Evolutionary conservation across 2,329 filamentous ascomycete genomes (phyloP), one percentile per base, ranked within the genome.

Genomic region (Neofusicoccum cordaticola): DNA sequence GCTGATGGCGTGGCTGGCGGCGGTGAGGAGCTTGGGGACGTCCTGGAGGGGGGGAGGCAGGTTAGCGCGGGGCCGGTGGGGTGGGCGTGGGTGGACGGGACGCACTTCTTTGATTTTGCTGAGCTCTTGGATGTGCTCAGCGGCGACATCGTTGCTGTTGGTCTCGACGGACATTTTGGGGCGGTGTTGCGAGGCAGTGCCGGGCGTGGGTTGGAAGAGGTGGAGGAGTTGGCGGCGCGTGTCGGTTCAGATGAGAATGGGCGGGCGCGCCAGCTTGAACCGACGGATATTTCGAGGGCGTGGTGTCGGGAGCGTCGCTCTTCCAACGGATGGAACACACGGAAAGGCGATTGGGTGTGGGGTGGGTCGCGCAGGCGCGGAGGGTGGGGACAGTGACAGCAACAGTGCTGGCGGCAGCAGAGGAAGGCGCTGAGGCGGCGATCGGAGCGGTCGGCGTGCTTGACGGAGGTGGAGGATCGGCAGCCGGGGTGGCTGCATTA

Each of bases 1-100:
- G 86, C 85, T 60, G 39, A 92, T 80, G 1, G 89, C 88, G 57
- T 84, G 79, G 22, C 87, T 86, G 9, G 87, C 86, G 17, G 84
- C 84, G 53, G 81, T 77, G 45, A 90, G 81, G 62, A 90, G 80
- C 50, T 77, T 78, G 13, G 83, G 77, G 51, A 85, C 78, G 72
- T 85, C 81, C 80, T 83, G 53, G 15, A 22, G 22, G 22, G 22
- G 41, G 37, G 45, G 34, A 67, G 41, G 41, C 93, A 90, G n/a
- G 70, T 72, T 70, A 34, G 71, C n/a, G 9, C 19, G 50, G 11
- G 37, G 35, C 22, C 22, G 13, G 15, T 42, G 39, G 27, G 13
- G 13, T 13, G 17, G 15, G n/a, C 19, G 15, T n/a, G 15, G 5
- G 19, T 22, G 22, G 3, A 3, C 22, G 22, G 22, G 17, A 7